Evolutionary conservation across 495 filamentous ascomycete genomes (phyloP).

Genomic region (Astrothelium macrocarpum): DNA sequence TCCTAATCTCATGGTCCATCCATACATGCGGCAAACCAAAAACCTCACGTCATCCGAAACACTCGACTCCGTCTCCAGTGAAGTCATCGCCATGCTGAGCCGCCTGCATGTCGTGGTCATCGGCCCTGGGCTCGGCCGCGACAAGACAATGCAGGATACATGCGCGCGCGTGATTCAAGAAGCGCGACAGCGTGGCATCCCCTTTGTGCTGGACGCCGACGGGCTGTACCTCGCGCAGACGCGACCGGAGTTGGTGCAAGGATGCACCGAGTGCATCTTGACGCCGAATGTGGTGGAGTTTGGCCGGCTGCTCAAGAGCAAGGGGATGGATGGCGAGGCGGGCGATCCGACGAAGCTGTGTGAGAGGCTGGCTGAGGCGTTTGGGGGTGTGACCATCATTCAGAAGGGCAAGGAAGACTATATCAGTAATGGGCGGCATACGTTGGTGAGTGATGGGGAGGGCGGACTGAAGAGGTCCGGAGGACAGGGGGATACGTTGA

Average conservation of each 20-base stretch:
- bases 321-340: constrained; percentile 51
- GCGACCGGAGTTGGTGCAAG: constrained; percentile 65
- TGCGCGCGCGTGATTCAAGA: constrained; percentile 70
- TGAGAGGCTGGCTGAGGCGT: constrained; percentile 59
- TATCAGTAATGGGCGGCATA: constrained; percentile 71
- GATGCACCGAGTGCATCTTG: constrained; percentile 75
- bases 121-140: constrained; percentile 84
- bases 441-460: constrained; percentile 58
- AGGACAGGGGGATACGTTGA: constrained; percentile 93
- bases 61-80: constrained; percentile 47
- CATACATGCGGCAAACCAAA: constrained; percentile 73
- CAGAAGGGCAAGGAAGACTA: constrained; percentile 83
- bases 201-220: constrained; percentile 88
- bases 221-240: constrained; percentile 68
- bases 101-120: constrained; percentile 90
- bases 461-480: constrained; percentile 86
- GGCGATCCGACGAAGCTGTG: constrained; percentile 50
- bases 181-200: constrained; percentile 61
- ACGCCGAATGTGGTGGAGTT: constrained; percentile 97
- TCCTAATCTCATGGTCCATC: constrained; percentile 97
- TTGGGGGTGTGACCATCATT: constrained; percentile 82
- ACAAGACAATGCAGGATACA: constrained; percentile 81
- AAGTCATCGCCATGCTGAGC: constrained; percentile 69
- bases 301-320: constrained; percentile 60
- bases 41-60: constrained; percentile 35